phyloP scores from a whole-genome alignment of 441 rosid genomes.

The Aleurites moluccanus region DNA sequence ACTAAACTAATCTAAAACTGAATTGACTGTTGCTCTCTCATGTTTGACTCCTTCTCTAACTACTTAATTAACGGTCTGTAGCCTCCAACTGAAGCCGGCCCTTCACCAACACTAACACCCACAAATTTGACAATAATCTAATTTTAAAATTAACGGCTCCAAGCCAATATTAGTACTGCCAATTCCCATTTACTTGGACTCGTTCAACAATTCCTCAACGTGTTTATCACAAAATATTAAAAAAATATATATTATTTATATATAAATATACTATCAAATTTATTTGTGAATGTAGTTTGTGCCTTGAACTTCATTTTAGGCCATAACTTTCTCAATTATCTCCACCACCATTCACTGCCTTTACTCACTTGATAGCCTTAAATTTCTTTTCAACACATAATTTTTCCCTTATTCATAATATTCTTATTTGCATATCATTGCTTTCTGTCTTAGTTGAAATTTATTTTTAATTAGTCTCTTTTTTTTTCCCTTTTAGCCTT shows the following conservation, averaged over 20 bases:
- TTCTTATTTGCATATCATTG: background rate
- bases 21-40: too few relatives aligned
- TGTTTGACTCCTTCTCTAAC: background rate
- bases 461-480: background rate
- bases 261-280: too few relatives aligned
- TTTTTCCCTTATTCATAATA: background rate
- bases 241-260: too few relatives aligned
- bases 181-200: background rate
- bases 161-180: slow-evolving; percentile 1
- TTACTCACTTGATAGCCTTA: background rate
- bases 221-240: background rate
- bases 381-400: background rate
- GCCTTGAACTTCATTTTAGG: background rate
- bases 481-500: background rate
- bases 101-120: background rate
- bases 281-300: background rate
- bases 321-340: background rate
- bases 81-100: background rate
- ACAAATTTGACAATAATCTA: background rate
- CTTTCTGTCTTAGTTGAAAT: background rate
- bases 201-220: background rate
- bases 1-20: too few relatives aligned
- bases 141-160: background rate
- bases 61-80: background rate
- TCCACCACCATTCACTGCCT: background rate